These are phyloP conservation scores for Guadua angustifolia DNA, from an alignment of 176 grass and related monocot species.

Conservation along the genomic window DNA sequence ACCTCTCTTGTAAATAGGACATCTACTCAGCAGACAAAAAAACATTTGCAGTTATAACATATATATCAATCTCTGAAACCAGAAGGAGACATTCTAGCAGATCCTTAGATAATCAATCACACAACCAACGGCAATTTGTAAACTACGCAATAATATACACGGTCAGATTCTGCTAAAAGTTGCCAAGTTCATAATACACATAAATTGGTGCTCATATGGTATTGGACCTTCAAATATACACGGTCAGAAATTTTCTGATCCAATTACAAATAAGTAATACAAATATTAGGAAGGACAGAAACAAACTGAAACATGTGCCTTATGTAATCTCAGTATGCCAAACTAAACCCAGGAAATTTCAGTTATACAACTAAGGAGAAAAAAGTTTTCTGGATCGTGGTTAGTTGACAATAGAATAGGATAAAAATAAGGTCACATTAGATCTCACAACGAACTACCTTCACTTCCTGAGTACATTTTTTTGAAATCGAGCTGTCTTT, in stretches of 20 bases:
- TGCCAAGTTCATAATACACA: slow-evolving; percentile 95
- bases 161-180: slow-evolving; percentile 69
- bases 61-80: too few relatives aligned
- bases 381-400: neutral
- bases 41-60: too few relatives aligned
- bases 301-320: neutral
- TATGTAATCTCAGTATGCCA: neutral
- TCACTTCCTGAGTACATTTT: slow-evolving; percentile 69
- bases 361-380: neutral
- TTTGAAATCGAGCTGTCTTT: slow-evolving; percentile 82
- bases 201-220: slow-evolving; percentile 89
- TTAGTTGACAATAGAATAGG: neutral
- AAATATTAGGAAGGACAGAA: neutral
- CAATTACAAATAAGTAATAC: slow-evolving; percentile 22
- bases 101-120: too few relatives aligned
- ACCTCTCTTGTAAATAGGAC: too few relatives aligned
- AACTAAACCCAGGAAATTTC: slow-evolving; percentile 7
- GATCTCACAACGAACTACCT: slow-evolving; percentile 58
- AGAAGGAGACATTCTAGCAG: too few relatives aligned
- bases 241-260: neutral
- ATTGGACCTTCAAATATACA: slow-evolving; percentile 62
- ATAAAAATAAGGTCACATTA: slow-evolving; percentile 24
- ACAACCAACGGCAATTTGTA: too few relatives aligned
- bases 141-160: too few relatives aligned
- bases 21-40: too few relatives aligned